Evolutionary conservation across 2,329 filamentous ascomycete species (phyloP), one percentile per base, ranked within the genome.

Genomic region (Scytalidium lignicola): DNA sequence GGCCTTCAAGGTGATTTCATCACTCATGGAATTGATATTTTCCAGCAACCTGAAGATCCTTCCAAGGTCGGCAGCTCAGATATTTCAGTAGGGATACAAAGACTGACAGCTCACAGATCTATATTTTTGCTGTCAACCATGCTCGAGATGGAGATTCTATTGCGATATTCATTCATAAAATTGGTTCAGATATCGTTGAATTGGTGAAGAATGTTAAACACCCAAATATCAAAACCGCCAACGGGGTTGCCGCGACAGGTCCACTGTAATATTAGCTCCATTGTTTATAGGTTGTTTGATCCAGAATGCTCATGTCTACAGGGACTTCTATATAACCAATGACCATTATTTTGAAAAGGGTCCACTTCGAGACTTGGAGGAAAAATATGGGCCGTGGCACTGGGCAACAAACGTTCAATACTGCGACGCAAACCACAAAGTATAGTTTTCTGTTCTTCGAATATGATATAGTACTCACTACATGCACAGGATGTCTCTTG

Each of bases 21-120:
- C 20, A 45, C 9, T 26, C 43, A 45, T 29, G 43, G 43, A 20
- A 45, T 45, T 23, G 43, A 45, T 37, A 39, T 45, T 5, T 45
- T 22, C 37, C 17, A 29, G 10, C 17, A 5, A 8, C 43, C 21
- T 20, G 10, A 45, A 13, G 43, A 45, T 45, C 17, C 43, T 12
- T 22, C 43, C 10, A 45, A 39, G 43, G 43, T 45, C 12, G 6
- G 5, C 8, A 9, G 4, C n/a, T n/a, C 32, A 9, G n/a, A 13
- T 15, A 4, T 15, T 37, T 37, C 32, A 13, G n/a, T 4, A 37
- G 15, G 32, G 32, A n/a, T 13, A 5, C 32, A 17, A 4, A 37
- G 15, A 9, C 32, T 37, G 32, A 37, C n/a, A n/a, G 32, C 15
- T 37, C 5, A 5, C 32, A 37, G 32, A 15, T 37, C 10, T 13